These are phyloP conservation scores for Letharia lupina DNA, from an alignment of 495 filamentous ascomycete species.

Conservation along the genomic window DNA sequence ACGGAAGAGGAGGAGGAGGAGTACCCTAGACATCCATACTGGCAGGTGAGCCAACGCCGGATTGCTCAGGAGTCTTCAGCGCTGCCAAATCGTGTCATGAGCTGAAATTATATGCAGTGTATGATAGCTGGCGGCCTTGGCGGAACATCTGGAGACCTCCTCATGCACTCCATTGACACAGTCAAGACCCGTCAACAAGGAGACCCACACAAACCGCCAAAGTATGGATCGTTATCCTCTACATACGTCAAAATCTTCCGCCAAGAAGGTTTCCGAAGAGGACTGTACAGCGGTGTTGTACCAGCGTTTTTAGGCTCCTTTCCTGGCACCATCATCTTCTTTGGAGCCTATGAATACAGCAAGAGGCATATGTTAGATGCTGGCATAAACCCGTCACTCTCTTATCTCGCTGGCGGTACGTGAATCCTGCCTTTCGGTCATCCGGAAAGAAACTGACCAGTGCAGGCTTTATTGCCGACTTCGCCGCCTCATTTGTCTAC, in stretches of 20 bases:
- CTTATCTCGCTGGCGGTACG: slow-evolving; percentile 76
- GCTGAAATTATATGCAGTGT: slow-evolving; percentile 44
- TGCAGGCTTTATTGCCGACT: slow-evolving; percentile 77
- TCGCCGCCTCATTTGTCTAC: slow-evolving; percentile 85
- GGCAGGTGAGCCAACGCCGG: slow-evolving; percentile 47
- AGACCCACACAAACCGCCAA: slow-evolving; percentile 82
- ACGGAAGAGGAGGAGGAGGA: slow-evolving; percentile 42
- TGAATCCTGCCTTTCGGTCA: neutral
- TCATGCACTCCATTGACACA: slow-evolving; percentile 98
- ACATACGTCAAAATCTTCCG: slow-evolving; percentile 88
- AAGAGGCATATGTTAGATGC: slow-evolving; percentile 80
- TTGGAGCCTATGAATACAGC: slow-evolving; percentile 91
- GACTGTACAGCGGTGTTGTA: slow-evolving; percentile 86
- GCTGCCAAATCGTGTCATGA: slow-evolving; percentile 8
- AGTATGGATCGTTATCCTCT: slow-evolving; percentile 78
- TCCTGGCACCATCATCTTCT: slow-evolving; percentile 89
- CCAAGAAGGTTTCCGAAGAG: slow-evolving; percentile 79
- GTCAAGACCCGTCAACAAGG: slow-evolving; percentile 99
- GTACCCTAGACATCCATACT: slow-evolving; percentile 48
- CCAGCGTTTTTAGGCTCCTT: slow-evolving; percentile 90
- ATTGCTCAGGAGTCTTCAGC: neutral
- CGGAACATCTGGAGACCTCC: slow-evolving; percentile 86
- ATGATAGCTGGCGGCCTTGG: slow-evolving; percentile 92
- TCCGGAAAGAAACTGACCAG: slow-evolving; percentile 14
- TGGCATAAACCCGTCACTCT: slow-evolving; percentile 66